phyloP scores from a whole-genome alignment of 2,329 filamentous ascomycete genomes.

The Colletotrichum spaethianum region DNA sequence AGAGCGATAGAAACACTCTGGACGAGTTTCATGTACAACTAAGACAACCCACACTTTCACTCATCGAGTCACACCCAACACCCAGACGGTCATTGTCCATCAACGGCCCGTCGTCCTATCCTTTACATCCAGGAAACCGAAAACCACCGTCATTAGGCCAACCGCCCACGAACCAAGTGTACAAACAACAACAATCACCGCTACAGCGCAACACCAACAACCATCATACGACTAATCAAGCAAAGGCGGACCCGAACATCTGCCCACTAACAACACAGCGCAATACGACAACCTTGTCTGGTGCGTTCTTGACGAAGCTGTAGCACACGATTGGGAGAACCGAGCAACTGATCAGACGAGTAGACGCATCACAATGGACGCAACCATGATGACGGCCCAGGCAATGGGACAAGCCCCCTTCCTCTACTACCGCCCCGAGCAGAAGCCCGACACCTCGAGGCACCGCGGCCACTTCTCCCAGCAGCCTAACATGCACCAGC shows the following conservation, averaged over 20 bases:
- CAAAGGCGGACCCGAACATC: conserved; percentile 24
- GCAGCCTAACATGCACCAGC: conserved; percentile 58
- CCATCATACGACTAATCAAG: conserved; percentile 22
- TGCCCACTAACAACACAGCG: conserved; percentile 33
- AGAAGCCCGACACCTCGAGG: conserved; percentile 75
- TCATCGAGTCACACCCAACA: conserved; percentile 40
- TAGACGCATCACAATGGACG: conserved; percentile 72
- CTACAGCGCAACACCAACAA: conserved; percentile 17
- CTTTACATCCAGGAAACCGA: conserved; percentile 46
- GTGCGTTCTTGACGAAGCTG: conserved; percentile 47
- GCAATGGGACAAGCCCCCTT: conserved; percentile 81
- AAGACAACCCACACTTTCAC: conserved; percentile 38
- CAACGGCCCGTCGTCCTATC: conserved; percentile 62
- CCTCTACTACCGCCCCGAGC: conserved; percentile 89
- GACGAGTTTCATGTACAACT: conserved; percentile 54
- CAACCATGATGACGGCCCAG: conserved; percentile 68
- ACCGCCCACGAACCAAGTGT: conserved; percentile 45
- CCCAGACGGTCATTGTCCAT: conserved; percentile 40
- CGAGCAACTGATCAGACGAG: conserved; percentile 43
- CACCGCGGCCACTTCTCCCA: conserved; percentile 82
- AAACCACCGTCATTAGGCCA: conserved; percentile 52
- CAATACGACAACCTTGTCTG: conserved; percentile 43
- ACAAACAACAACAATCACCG: conserved; percentile 44
- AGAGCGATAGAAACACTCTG: conserved; percentile 36
- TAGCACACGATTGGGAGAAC: not conserved